Evolutionary conservation across 2,329 filamentous ascomycete species (phyloP).

Genomic region (Penicillium psychrosexuale): DNA sequence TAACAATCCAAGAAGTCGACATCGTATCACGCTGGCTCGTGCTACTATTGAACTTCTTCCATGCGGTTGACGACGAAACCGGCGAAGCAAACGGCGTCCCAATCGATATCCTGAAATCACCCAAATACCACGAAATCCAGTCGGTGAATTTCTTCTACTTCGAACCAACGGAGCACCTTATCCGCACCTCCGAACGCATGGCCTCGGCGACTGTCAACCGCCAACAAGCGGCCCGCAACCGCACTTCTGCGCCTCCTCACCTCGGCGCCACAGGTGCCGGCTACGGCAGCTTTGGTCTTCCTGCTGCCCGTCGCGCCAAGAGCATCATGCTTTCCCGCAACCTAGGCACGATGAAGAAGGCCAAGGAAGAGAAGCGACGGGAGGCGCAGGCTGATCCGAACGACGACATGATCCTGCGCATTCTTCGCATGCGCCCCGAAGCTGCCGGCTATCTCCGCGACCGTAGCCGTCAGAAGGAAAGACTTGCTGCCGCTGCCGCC

Average conservation of each 20-base stretch:
- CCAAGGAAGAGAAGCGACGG: constrained; percentile 91
- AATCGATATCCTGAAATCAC: constrained; percentile 86
- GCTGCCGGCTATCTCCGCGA: constrained; percentile 84
- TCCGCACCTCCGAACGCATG: constrained; percentile 95
- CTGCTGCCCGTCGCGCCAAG: constrained; percentile 51
- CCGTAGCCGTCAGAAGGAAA: constrained; percentile 87
- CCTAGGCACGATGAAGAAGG: constrained; percentile 90
- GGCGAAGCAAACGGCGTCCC: constrained; percentile 85
- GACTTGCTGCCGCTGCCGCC: constrained; percentile 82
- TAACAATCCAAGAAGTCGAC: constrained; percentile 85
- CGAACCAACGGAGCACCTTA: constrained; percentile 82
- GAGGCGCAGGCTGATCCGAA: constrained; percentile 95
- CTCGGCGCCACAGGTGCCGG: constrained; percentile 40
- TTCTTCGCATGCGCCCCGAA: constrained; percentile 91
- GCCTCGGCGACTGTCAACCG: constrained; percentile 78
- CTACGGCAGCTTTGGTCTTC: constrained; percentile 51
- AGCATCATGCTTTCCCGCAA: constrained; percentile 94
- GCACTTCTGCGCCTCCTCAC: constrained; percentile 65
- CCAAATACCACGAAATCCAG: constrained; percentile 96
- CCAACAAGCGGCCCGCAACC: constrained; percentile 66
- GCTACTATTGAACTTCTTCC: constrained; percentile 90
- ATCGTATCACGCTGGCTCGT: constrained; percentile 94
- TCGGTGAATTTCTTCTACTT: constrained; percentile 99
- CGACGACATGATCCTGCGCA: constrained; percentile 96
- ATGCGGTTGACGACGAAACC: constrained; percentile 79